Base-by-base conservation (phyloP, 306 rosid genomes). In the Sesbania bispinosa region DNA sequence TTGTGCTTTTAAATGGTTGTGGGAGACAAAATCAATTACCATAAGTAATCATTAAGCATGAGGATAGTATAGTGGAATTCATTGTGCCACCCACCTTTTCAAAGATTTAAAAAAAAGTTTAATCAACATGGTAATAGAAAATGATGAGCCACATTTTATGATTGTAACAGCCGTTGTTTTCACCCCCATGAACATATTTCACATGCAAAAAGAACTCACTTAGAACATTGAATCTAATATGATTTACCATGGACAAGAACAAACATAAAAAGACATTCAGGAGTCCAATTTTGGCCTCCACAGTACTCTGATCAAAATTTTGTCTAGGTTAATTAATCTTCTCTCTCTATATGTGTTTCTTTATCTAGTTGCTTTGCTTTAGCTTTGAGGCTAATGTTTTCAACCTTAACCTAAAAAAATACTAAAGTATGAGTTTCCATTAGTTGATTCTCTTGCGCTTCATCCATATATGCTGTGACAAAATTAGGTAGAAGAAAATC, bases 1-100 rank as follows among this genome's bases (percentile, higher is more conserved):
- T 67, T 72, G 69, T 62, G 65, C 77, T 62, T 76, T 80, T 76
- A 69, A 72, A 36, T 68, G 55, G 65, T 76, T 71, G 85, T 76
- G 86, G 90, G 79, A 51, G 76, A 79, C 88, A 86, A 76, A 76
- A 81, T 84, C 81, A 84, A 79, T 79, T 51, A 76, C 73, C 78
- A 60, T 67, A 80, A 74, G 76, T 53, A 80, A 87, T 87, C 82
- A 82, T 87, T 67, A 87, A 78, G 92, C 88, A 80, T 84, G 92
- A 68, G 76, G 59, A 33, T 79, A 62, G 14, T 70, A 70, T 67
- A 81, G 80, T 62, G 72, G 52, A 57, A 48, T 48, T 20, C 48
- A 73, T 46, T 11, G 80, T 70, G 67, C 76, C 75, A 35, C 76
- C 75, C 10, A 65, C 3, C 76, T 47, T 51, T 77, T 46, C 45